phyloP scores from a whole-genome alignment of 1,139 yeast species.

The Suhomyces kunorum region DNA sequence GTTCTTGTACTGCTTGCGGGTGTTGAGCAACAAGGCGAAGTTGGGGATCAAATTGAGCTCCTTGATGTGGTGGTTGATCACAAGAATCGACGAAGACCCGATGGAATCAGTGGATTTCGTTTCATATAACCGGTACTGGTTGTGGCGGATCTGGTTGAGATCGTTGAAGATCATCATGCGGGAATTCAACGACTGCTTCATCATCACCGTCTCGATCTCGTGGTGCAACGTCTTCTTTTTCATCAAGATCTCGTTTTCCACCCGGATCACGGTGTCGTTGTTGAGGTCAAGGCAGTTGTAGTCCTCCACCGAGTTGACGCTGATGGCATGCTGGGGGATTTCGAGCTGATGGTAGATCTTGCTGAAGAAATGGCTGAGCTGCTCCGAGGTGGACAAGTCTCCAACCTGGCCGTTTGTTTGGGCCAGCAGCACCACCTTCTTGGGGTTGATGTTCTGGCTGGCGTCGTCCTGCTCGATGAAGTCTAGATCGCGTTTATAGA shows the following conservation, averaged over 20 bases:
- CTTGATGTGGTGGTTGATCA: conserved; percentile 32
- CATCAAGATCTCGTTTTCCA: conserved; percentile 37
- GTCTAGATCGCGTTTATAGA: conserved; percentile 44
- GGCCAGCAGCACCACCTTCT: conserved; percentile 12
- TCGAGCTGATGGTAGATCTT: conserved; percentile 28
- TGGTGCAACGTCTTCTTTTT: conserved; percentile 30
- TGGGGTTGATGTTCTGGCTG: conserved; percentile 26
- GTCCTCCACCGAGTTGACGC: conserved; percentile 30
- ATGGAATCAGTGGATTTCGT: conserved; percentile 15
- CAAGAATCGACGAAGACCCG: conserved; percentile 19
- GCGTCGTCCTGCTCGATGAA: conserved; percentile 34
- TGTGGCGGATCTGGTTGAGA: conserved; percentile 27
- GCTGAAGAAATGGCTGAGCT: conserved; percentile 17
- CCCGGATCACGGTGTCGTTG: conserved; percentile 20
- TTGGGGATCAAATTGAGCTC: conserved; percentile 41
- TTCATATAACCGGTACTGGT: conserved; percentile 36
- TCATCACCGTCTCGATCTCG: conserved; percentile 33
- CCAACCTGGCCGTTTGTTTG: conserved; percentile 4
- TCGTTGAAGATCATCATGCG: conserved; percentile 26
- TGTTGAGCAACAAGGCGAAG: conserved; percentile 30
- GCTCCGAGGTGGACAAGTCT: conserved; percentile 8
- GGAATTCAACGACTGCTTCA: conserved; percentile 25
- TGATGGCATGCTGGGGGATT: conserved; percentile 32
- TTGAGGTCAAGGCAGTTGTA: conserved; percentile 34
- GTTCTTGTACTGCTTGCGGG: conserved; percentile 28